Base-by-base conservation (phyloP, 1,284 basidiomycete genomes). In the Rhodotorula mucilaginosa region DNA sequence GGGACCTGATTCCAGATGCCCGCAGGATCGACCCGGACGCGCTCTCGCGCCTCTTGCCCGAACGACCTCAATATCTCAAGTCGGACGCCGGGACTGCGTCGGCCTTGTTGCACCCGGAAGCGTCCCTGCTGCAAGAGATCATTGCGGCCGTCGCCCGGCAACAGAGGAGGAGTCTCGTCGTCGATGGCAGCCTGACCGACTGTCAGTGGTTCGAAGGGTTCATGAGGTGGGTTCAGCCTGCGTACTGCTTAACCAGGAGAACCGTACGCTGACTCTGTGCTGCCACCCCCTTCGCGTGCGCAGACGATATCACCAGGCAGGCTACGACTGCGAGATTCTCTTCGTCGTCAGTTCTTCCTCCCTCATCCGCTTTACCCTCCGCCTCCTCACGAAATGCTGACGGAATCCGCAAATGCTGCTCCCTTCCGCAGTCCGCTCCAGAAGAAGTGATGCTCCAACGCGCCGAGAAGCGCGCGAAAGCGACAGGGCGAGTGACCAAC, bases 21-120 rank as follows among this genome's bases (percentile, higher is more conserved):
- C 26, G 26, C 26, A 78, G 77, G 78, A 77, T 78, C 48, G 78
- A 78, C 64, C 78, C 78, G 13, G 78, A 78, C 49, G 70, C 71
- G 8, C 72, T 78, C 56, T 71, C 78, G 5, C 68, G 75, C 44
- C 68, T 72, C 21, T 64, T 78, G 7, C 78, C 78, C 19, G 78
- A 78, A 62, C 70, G 78, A 29, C 59, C 72, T 8, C 77, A 76
- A 46, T 78, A 78, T 64, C 66, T 78, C 49, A 6, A 69, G 4
- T 49, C 68, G 29, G 58, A 76, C 54, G 70, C 63, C 2, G 58
- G 63, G 31, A 71, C 67, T 23, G 71, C 75, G 6, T 71, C 73
- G 31, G 66, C 66, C 5, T 66, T 74, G 26, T 61, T 78, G 2
- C 78, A 78, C 60, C 75, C 75, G 23, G 78, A 78, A 69, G 75